phyloP scores from a whole-genome alignment of 768 basidiomycete genomes.

The Melanogaster broomeanus region DNA sequence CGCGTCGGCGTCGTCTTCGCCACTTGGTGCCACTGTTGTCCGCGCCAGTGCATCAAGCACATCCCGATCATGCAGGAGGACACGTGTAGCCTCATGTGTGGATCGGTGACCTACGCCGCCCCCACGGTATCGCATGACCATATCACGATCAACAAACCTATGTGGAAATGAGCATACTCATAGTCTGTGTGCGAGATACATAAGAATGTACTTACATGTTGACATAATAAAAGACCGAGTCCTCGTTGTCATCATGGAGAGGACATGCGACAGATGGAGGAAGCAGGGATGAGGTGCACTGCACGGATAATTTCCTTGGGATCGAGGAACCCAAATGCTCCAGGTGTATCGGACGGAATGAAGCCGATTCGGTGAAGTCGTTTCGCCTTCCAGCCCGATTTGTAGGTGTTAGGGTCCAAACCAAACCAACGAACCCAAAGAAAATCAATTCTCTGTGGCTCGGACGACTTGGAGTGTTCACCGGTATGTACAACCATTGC shows the following conservation, averaged over 20 bases:
- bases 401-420: conserved; percentile 17
- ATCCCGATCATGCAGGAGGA: no score
- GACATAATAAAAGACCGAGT: conserved; percentile 36
- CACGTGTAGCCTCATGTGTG: no score
- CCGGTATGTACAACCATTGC: not conserved
- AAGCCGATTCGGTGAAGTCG: conserved; percentile 43
- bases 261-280: conserved; percentile 3
- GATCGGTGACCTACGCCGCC: conserved; percentile 36
- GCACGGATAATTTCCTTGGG: conserved; percentile 40
- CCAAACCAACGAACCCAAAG: conserved; percentile 45
- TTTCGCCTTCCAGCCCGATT: conserved; percentile 28
- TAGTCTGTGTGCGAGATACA: not conserved
- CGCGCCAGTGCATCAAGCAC: no score
- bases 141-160: conserved; percentile 44
- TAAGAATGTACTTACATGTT: conserved; percentile 37
- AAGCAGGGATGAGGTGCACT: conserved; percentile 42
- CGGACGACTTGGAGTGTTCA: conserved; percentile 17
- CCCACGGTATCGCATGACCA: conserved; percentile 37
- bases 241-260: conserved; percentile 20
- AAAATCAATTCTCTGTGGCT: conserved; percentile 33
- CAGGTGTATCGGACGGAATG: conserved; percentile 24
- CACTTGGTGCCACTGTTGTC: no score
- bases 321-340: conserved; percentile 48
- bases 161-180: not conserved
- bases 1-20: no score